Percentiles rank a stretch among this genome's conserved stretches.
phyloP scores from a whole-genome alignment of 2,329 filamentous ascomycete genomes.

The Fusarium setosum region DNA sequence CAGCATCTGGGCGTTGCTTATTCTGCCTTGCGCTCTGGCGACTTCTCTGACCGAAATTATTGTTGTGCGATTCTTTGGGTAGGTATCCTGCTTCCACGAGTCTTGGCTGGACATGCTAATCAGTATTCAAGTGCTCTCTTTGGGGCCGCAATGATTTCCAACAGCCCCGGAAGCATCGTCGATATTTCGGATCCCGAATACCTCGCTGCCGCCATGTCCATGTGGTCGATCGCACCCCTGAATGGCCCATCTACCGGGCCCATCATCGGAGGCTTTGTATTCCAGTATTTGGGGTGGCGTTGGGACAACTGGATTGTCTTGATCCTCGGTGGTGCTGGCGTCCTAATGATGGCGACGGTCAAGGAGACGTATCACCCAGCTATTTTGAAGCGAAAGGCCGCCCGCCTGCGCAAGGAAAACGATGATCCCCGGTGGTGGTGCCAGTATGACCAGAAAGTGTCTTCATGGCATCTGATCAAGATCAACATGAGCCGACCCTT shows the following conservation, averaged over 20 bases:
- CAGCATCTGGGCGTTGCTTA: constrained; percentile 71
- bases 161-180: constrained; percentile 83
- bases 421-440: constrained; percentile 81
- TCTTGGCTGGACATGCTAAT: background rate
- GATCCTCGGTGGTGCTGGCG: constrained; percentile 74
- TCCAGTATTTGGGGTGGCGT: constrained; percentile 82
- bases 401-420: constrained; percentile 72
- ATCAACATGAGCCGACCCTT: constrained; percentile 83
- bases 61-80: constrained; percentile 79
- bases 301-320: constrained; percentile 88
- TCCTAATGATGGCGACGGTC: constrained; percentile 68
- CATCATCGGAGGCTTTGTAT: constrained; percentile 78
- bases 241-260: constrained; percentile 70
- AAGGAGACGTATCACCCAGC: constrained; percentile 83
- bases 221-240: constrained; percentile 87
- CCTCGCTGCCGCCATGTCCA: constrained; percentile 82
- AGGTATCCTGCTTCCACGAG: constrained; percentile 37
- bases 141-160: constrained; percentile 82
- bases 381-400: constrained; percentile 75
- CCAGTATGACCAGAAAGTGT: constrained; percentile 79
- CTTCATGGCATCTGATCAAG: constrained; percentile 75
- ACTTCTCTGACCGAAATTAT: constrained; percentile 76
- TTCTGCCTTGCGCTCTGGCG: constrained; percentile 78
- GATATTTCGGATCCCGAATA: constrained; percentile 86
- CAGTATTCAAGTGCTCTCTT: constrained; percentile 56